Evolutionary conservation across 2,329 filamentous ascomycete genomes (phyloP), one percentile per base, ranked within the genome.

Genomic region (Colletotrichum tofieldiae): DNA sequence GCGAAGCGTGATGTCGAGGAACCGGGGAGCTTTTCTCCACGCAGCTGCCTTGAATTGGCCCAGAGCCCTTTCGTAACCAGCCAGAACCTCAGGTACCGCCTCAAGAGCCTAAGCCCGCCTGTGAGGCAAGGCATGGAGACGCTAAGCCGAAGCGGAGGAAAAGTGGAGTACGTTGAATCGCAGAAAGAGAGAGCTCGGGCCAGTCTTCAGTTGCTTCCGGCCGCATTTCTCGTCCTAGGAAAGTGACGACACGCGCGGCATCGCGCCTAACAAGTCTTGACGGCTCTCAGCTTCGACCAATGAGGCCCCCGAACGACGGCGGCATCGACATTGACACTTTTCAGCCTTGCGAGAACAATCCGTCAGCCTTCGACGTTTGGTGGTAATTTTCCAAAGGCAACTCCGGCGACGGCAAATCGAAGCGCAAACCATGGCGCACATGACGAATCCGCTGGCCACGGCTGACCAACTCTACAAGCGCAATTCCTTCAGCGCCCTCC

Each of bases 361-460:
- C 6, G 29, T 52, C 47, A 29, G n/a, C 32, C 35, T 39, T 8
- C 37, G 54, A 26, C 35, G 20, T 16, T 14, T 18, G 14, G 45
- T 47, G 58, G 47, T 12, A 9, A 9, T 18, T 37, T 32, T 29
- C 11, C 20, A 39, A 9, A 5, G 8, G 35, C 32, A 12, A 41
- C 18, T 14, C 9, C 5, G 32, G 51, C 51, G 39, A n/a, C 49
- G 14, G 47, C 20, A 56, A 39, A 41, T 23, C 8, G 26, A 67
- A 16, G 26, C 61, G 51, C 64, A 43, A 55, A 49, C n/a, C 26
- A 75, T 75, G 73, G 67, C 72, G 56, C 72, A 74, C 12, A 69
- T 75, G 72, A 86, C 88, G 8, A 95, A 96, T 74, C 90, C 93
- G 29, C 86, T 96, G 60, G 93, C 92, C 20, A 93, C 92, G 39